phyloP scores from a whole-genome alignment of 208 protist genomes.

The Crithidia brevicula region DNA sequence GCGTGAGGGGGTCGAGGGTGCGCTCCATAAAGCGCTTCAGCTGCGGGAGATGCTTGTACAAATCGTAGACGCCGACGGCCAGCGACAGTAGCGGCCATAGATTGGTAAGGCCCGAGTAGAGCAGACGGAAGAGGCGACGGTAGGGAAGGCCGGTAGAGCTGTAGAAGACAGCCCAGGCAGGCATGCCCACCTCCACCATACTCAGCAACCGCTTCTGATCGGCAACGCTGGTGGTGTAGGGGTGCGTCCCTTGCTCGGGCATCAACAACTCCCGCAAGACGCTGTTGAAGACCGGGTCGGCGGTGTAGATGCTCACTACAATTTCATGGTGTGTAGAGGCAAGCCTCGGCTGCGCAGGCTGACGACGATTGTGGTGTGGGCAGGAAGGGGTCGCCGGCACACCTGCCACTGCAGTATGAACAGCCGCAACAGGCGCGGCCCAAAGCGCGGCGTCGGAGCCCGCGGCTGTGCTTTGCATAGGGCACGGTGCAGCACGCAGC shows the following conservation, averaged over 20 bases:
- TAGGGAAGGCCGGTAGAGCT: conserved; percentile 63
- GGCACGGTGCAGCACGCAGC: no score
- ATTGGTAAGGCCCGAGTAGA: conserved; percentile 67
- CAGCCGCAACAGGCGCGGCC: no score
- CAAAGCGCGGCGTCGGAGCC: no score
- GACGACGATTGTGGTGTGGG: background rate
- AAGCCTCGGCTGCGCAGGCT: conserved; percentile 15
- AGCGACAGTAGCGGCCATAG: conserved; percentile 80
- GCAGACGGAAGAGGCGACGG: conserved; percentile 59
- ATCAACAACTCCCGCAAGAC: conserved; percentile 74
- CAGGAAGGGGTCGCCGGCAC: background rate
- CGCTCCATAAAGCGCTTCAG: conserved; percentile 66
- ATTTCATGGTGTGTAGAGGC: conserved; percentile 64
- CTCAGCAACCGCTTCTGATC: conserved; percentile 71
- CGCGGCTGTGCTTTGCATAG: no score
- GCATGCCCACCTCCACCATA: conserved; percentile 84
- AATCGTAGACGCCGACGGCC: conserved; percentile 75
- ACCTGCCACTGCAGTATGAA: no score
- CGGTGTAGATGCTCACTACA: conserved; percentile 73
- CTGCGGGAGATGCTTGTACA: conserved; percentile 84
- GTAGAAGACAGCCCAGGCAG: conserved; percentile 74
- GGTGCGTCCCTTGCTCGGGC: conserved; percentile 62
- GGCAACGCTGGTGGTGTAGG: conserved; percentile 56
- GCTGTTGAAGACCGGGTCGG: conserved; percentile 76
- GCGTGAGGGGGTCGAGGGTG: conserved; percentile 61